phyloP scores from a whole-genome alignment of 768 basidiomycete species.

The Naganishia kalamii region DNA sequence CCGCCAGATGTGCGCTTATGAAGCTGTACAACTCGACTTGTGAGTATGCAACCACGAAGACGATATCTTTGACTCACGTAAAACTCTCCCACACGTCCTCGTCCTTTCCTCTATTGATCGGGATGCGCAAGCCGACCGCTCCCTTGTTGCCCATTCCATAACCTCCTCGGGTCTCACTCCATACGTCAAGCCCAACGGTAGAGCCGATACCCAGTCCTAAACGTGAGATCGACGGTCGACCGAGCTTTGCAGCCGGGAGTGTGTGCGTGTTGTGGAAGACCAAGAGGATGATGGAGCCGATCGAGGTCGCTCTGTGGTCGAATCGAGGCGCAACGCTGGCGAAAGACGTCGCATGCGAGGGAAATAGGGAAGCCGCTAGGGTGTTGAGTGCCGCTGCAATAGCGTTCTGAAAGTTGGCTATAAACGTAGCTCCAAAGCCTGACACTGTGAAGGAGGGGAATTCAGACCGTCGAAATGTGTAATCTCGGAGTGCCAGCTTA shows the following conservation, averaged over 20 bases:
- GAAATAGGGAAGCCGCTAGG: constrained; percentile 30
- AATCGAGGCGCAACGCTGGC: constrained; percentile 58
- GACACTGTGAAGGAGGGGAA: background rate
- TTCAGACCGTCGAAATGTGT: background rate
- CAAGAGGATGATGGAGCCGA: constrained; percentile 74
- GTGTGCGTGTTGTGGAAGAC: constrained; percentile 72
- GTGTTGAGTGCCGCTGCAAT: background rate
- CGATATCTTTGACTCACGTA: constrained; percentile 60
- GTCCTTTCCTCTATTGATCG: constrained; percentile 55
- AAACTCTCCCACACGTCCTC: constrained; percentile 64
- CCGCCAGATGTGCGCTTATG: constrained; percentile 83
- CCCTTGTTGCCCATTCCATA: constrained; percentile 90
- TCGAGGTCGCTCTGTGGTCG: constrained; percentile 72
- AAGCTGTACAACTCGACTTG: constrained; percentile 61
- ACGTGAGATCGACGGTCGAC: constrained; percentile 60
- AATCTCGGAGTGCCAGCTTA: constrained; percentile 47
- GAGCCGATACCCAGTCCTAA: constrained; percentile 43
- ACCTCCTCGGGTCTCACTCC: constrained; percentile 52
- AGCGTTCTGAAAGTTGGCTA: constrained; percentile 6
- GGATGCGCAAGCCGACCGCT: constrained; percentile 80
- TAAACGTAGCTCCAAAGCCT: constrained; percentile 3
- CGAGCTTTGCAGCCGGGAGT: constrained; percentile 53
- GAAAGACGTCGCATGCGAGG: constrained; percentile 36
- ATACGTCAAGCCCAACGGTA: background rate
- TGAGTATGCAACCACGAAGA: background rate